Conservation (phyloP, 345 rosid species). For the Cardamine chenopodiifolia region DNA sequence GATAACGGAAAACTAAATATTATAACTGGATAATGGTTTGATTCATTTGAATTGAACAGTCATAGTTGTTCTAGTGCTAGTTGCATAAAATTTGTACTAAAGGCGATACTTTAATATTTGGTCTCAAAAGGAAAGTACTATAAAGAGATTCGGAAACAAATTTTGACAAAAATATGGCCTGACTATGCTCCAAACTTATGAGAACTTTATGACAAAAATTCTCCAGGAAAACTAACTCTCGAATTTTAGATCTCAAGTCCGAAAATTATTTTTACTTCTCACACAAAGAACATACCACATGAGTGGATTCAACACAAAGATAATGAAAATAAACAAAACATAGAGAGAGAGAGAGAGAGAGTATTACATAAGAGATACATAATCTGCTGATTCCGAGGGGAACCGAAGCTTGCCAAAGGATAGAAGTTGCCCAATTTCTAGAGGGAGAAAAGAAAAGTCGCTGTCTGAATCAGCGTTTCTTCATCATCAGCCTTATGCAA, state of each 20-base stretch:
- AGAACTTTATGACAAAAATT: neutral
- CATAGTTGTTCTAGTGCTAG: conserved; percentile 3
- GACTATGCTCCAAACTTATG: neutral
- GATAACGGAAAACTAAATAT: neutral
- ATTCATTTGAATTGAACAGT: neutral
- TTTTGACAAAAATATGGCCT: neutral
- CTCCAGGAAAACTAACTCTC: neutral
- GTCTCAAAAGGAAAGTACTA: neutral
- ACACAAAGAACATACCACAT: conserved; percentile 25
- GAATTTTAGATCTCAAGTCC: neutral
- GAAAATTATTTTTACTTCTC: conserved; percentile 31
- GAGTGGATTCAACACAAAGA: conserved; percentile 25
- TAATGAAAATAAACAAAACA: conserved; percentile 13
- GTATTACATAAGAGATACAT: conserved; percentile 27
- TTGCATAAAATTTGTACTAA: conserved; percentile 4
- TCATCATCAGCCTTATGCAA: conserved; percentile 43
- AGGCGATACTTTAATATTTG: neutral
- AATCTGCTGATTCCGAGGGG: conserved; percentile 54
- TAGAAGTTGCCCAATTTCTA: conserved; percentile 47
- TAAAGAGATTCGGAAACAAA: neutral
- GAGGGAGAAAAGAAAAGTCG: conserved; percentile 35
- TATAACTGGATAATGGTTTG: neutral
- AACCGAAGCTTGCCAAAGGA: conserved; percentile 53
- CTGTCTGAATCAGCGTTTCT: conserved; percentile 33
- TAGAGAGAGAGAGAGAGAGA: conserved; percentile 9